Conservation (phyloP, 352 stramenopile species). For the Phytophthora melonis region DNA sequence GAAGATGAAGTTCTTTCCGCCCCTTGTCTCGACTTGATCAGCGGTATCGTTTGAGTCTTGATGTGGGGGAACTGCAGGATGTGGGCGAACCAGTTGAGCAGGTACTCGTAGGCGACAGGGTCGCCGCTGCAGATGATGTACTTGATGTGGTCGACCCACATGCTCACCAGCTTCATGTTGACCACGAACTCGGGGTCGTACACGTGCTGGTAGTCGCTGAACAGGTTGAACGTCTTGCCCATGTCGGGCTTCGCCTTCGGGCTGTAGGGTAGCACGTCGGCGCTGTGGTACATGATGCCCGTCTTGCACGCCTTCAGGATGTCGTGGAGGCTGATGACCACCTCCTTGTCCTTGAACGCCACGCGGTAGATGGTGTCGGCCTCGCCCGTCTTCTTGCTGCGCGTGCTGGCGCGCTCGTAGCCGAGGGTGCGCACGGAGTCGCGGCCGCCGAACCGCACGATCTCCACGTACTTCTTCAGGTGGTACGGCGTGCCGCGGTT, state of each 20-base stretch:
- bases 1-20: constrained; percentile 2
- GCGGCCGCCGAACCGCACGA: neutral
- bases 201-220: neutral
- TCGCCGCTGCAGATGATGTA: neutral
- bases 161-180: neutral
- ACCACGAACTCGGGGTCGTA: neutral
- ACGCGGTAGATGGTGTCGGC: neutral
- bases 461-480: neutral
- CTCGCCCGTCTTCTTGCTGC: neutral
- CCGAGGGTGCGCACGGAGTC: neutral
- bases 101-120: neutral
- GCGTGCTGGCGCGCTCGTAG: neutral
- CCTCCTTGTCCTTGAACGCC: neutral
- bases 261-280: neutral
- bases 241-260: neutral
- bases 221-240: neutral
- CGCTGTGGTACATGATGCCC: neutral
- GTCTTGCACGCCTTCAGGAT: neutral
- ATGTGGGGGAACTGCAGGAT: neutral
- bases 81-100: neutral
- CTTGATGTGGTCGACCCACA: neutral
- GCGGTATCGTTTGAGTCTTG: neutral
- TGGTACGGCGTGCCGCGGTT: neutral
- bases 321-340: neutral
- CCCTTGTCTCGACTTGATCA: neutral